These are phyloP conservation scores for Acmispon strigosus DNA, from an alignment of 306 rosid genomes.

Conservation along the genomic window DNA sequence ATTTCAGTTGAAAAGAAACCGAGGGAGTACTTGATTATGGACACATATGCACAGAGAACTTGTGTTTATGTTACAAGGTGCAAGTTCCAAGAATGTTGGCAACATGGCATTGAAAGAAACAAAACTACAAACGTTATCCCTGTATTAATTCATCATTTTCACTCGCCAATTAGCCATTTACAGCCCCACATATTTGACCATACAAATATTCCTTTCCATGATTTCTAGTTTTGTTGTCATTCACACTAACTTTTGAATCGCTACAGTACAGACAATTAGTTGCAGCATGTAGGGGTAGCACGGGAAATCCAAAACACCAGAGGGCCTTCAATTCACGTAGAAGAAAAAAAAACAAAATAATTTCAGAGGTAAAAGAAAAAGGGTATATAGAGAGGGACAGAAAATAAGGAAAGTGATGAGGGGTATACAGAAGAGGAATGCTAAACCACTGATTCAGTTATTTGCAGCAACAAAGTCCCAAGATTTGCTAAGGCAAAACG, in stretches of 20 bases:
- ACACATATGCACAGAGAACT: not conserved
- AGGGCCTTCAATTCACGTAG: not conserved
- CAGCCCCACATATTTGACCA: conserved; percentile 37
- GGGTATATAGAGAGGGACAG: not conserved
- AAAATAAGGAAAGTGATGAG: not conserved
- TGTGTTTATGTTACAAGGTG: not conserved
- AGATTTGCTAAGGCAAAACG: too few species aligned
- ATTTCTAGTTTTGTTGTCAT: not conserved
- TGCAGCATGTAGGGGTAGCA: not conserved
- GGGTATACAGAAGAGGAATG: too few species aligned
- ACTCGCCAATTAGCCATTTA: conserved; percentile 4
- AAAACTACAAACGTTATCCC: conserved; percentile 36
- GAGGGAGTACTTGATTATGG: not conserved
- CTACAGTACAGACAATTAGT: not conserved
- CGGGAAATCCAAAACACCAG: not conserved
- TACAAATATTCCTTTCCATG: not conserved
- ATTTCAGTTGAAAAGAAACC: too few species aligned
- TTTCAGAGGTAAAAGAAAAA: not conserved
- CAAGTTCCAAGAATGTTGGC: conserved; percentile 19
- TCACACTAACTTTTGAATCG: not conserved
- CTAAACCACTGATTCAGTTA: too few species aligned
- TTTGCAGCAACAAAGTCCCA: too few species aligned
- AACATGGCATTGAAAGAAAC: conserved; percentile 13
- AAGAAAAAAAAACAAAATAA: not conserved
- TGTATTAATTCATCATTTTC: conserved; percentile 11